Evolutionary conservation across 306 rosid genomes (phyloP), one percentile per base, ranked within the genome.

Genomic region (Betula pendula): DNA sequence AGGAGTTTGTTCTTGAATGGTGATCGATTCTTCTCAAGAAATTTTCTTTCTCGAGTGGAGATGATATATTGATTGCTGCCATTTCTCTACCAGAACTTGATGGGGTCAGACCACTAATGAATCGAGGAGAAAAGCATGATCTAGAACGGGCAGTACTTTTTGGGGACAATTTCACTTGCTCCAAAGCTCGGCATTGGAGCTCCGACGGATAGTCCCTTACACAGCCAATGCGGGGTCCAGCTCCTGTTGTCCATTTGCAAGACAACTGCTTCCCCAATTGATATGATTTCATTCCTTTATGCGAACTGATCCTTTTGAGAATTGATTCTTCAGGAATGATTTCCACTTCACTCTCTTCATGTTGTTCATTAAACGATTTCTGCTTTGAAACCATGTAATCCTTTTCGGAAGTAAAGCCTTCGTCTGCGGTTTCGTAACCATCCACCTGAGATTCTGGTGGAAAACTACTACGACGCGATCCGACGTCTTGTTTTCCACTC

Each of bases 171-270:
- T 77, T 87, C 72, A 96, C 96, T 81, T 96, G 90, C 86, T 96
- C 98, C 77, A 96, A 80, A 14, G 97, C 99, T 49, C 81, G 81
- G 68, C 91, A 77, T 84, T 88, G 98, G 44, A 96, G 98, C 84
- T 91, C 92, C 0, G 88, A 84, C 15, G 99, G 99, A 70, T 93
- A 93, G 85, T 93, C 97, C 79, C 97, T 81, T 3, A 96, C 94
- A 17, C 99, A 96, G 5, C 99, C 90, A 15, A 96, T 96, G 68
- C 99, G 91, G 0, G 99, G 99, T 27, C 99, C 99, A 0, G 96
- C 99, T 59, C 99, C 99, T 0, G 99, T 93, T 48, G 99, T 96
- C 99, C 99, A 96, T 81, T 89, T 96, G 88, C 89, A 93, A 1
- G 99, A 96, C 73, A 96, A 76, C 69, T 96, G 98, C 71, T 90